Evolutionary conservation across 495 filamentous ascomycete genomes (phyloP).

Genomic region (Lophiostoma macrostomum): DNA sequence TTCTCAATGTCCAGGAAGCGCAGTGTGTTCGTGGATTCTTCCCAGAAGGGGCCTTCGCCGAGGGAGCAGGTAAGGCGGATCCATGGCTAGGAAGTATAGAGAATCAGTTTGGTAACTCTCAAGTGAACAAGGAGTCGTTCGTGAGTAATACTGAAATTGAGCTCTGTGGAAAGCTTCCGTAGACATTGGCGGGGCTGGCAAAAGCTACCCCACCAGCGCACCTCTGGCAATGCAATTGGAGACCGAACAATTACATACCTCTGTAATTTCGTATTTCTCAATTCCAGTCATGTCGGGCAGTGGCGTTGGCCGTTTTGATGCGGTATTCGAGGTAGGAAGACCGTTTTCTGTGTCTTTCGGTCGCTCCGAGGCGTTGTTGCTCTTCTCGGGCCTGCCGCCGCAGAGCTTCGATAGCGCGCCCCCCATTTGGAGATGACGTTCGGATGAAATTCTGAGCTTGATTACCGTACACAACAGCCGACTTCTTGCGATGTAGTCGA

Average conservation of each 20-base stretch:
- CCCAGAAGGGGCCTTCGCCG: slow-evolving; percentile 82
- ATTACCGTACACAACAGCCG: too few species aligned
- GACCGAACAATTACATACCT: slow-evolving; percentile 22
- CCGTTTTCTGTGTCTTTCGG: slow-evolving; percentile 12
- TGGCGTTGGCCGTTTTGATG: slow-evolving; percentile 20
- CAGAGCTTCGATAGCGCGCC: slow-evolving; percentile 31
- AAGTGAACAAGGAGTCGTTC: too few species aligned
- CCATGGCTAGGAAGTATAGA: slow-evolving; percentile 62
- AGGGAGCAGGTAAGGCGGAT: slow-evolving; percentile 68
- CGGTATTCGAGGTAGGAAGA: slow-evolving; percentile 19
- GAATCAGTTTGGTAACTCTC: not conserved
- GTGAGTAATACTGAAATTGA: too few species aligned
- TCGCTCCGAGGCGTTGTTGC: not conserved
- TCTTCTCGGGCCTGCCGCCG: slow-evolving; percentile 6
- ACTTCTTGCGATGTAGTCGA: too few species aligned
- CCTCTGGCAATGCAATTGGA: not conserved
- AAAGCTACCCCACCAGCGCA: slow-evolving; percentile 13
- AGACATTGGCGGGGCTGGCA: not conserved
- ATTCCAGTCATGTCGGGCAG: slow-evolving; percentile 32
- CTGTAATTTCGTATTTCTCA: slow-evolving; percentile 39
- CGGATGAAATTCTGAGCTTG: too few species aligned
- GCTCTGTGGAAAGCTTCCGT: too few species aligned
- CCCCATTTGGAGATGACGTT: slow-evolving; percentile 25
- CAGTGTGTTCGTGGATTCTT: slow-evolving; percentile 62
- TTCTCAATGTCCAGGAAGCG: slow-evolving; percentile 90